Evolutionary conservation across 2,329 filamentous ascomycete species (phyloP).

Genomic region (Cryphonectria naterciae): DNA sequence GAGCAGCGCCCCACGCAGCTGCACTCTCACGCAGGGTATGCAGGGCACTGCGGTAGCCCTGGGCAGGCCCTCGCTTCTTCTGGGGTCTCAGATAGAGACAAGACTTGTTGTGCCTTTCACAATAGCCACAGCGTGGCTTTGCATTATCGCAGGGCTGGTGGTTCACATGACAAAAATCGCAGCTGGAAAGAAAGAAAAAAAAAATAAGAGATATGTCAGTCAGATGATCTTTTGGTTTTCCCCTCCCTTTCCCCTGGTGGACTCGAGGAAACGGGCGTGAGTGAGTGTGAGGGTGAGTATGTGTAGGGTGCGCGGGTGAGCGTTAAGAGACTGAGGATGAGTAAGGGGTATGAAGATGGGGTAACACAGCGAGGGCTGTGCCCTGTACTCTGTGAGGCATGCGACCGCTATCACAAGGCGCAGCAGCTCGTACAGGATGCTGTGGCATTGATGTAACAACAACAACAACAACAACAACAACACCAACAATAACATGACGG

Average conservation of each 20-base stretch:
- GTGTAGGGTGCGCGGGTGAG: neutral
- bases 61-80: conserved; percentile 44
- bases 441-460: neutral
- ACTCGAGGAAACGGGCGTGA: neutral
- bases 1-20: conserved; percentile 43
- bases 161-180: conserved; percentile 52
- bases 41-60: conserved; percentile 44
- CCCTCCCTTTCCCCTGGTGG: too few species aligned
- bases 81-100: conserved; percentile 44
- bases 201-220: conserved; percentile 31
- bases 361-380: neutral
- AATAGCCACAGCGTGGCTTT: conserved; percentile 50
- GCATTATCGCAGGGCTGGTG: conserved; percentile 54
- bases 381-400: neutral
- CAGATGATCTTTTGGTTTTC: neutral
- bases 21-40: conserved; percentile 46
- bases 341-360: neutral
- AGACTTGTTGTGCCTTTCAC: conserved; percentile 44
- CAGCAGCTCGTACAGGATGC: neutral
- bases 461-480: neutral
- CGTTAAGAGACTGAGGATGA: neutral
- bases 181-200: conserved; percentile 38
- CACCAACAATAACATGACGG: neutral
- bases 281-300: neutral
- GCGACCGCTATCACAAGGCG: conserved; percentile 4